phyloP scores from a whole-genome alignment of 2,329 filamentous ascomycete genomes.

The Pseudogymnoascus pannorum region DNA sequence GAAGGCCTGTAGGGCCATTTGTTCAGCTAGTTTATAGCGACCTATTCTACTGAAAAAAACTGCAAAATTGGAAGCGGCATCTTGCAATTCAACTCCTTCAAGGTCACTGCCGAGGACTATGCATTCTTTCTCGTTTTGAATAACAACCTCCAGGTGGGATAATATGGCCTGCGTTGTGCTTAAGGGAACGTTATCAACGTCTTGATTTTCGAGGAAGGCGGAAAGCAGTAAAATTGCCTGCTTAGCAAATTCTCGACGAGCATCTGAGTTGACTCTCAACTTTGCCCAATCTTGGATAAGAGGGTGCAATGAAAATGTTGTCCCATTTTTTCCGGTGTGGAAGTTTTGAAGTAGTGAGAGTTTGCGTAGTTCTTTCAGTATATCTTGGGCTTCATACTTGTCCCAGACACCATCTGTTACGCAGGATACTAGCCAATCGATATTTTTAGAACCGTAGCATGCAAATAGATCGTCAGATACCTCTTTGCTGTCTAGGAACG shows the following conservation, averaged over 20 bases:
- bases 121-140: neutral
- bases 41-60: neutral
- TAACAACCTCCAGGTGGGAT: neutral
- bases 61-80: slow-evolving; percentile 7
- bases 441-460: slow-evolving; percentile 8
- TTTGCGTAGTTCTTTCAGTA: slow-evolving; percentile 16
- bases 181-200: neutral
- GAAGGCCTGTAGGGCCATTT: neutral
- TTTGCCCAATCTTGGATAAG: slow-evolving; percentile 21
- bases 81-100: neutral
- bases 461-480: slow-evolving; percentile 22
- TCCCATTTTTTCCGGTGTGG: neutral
- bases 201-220: neutral
- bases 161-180: neutral
- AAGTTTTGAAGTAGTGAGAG: slow-evolving; percentile 20
- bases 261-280: slow-evolving; percentile 11
- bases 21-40: slow-evolving; percentile 2
- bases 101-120: neutral
- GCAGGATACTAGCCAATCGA: slow-evolving; percentile 14
- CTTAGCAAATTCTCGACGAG: neutral
- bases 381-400: slow-evolving; percentile 14
- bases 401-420: slow-evolving; percentile 16
- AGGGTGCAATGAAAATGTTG: slow-evolving; percentile 19
- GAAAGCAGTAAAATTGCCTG: neutral
- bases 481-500: slow-evolving; percentile 19